Evolutionary conservation across 208 protist species (phyloP).

Genomic region (Trypanosoma platydactyli): DNA sequence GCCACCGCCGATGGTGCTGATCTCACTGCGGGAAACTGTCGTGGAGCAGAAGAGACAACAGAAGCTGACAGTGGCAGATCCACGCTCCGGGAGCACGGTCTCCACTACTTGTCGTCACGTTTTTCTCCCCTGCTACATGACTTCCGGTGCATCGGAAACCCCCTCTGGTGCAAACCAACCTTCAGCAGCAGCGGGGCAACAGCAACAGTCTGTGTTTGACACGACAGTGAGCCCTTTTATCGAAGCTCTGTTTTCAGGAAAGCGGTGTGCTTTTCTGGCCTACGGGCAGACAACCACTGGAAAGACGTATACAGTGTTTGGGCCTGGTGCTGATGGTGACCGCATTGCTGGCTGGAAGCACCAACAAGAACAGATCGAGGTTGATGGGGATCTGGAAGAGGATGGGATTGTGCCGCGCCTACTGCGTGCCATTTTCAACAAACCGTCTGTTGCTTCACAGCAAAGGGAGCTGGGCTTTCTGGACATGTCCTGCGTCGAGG

Average conservation of each 20-base stretch:
- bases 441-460: neutral
- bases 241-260: slow-evolving; percentile 11
- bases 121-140: slow-evolving; percentile 8
- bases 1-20: slow-evolving; percentile 21
- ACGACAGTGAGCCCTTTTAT: slow-evolving; percentile 16
- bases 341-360: neutral
- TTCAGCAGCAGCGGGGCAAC: neutral
- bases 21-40: slow-evolving; percentile 22
- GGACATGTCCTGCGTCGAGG: slow-evolving; percentile 70
- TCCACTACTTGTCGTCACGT: slow-evolving; percentile 19
- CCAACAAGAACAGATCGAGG: neutral
- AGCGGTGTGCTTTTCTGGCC: slow-evolving; percentile 45
- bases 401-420: slow-evolving; percentile 64
- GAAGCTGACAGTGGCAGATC: slow-evolving; percentile 12
- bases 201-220: slow-evolving; percentile 20
- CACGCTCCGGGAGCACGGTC: slow-evolving; percentile 4
- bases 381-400: neutral
- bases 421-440: slow-evolving; percentile 44
- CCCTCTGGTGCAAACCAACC: neutral
- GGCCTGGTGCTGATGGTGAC: slow-evolving; percentile 18
- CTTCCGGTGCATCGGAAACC: neutral
- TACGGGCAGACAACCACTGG: slow-evolving; percentile 85
- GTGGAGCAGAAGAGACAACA: neutral
- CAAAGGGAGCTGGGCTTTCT: slow-evolving; percentile 28
- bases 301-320: slow-evolving; percentile 87